Evolutionary conservation across 2,329 filamentous ascomycete species (phyloP), one percentile per base, ranked within the genome.

Genomic region (Penicillium vulpinum): DNA sequence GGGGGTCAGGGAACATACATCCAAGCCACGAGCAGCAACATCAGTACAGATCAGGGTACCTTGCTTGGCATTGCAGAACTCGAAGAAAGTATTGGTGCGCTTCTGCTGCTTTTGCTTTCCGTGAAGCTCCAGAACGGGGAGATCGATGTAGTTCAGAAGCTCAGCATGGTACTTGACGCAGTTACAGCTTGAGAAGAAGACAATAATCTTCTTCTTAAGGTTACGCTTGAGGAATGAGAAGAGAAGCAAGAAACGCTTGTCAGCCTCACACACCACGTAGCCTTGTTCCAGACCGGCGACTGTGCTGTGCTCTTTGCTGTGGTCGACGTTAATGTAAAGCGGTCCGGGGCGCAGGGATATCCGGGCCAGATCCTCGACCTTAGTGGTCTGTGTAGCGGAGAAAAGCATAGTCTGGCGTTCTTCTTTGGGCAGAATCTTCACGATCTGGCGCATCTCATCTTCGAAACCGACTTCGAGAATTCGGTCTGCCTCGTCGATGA

Each of bases 61-160:
- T 63, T 89, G 85, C 63, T 87, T 87, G 18, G 92, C 88, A 69
- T 92, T 92, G 70, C 86, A 88, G 74, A 99, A 99, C 74, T 97
- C 93, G 75, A 97, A 99, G 75, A 99, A 99, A 0, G 92, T 96
- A 72, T 95, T 96, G 24, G 94, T 99, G n/a, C 94, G 90, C 76
- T 96, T 96, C 77, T 97, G 92, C 77, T 99, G 94, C 78, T 99
- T 99, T 78, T 96, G 91, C 78, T 99, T 97, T 65, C 92, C 94
- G 75, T 95, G 91, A 8, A 96, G 81, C 66, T 91, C 89, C 41
- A 96, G 83, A 3, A 95, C 90, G 5, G 90, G 92, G 39, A 97
- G 83, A 75, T 97, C 94, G 69, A 97, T 97, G 78, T 96, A 97
- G 80, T 97, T 97, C 65, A 99, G 86, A 28, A 99, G 85, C 75